A percentile compares a stretch with the other conserved stretches of the same genome.
These are phyloP conservation scores for Capronia epimyces DNA, from an alignment of 2,329 filamentous ascomycete species.

Conservation along the genomic window DNA sequence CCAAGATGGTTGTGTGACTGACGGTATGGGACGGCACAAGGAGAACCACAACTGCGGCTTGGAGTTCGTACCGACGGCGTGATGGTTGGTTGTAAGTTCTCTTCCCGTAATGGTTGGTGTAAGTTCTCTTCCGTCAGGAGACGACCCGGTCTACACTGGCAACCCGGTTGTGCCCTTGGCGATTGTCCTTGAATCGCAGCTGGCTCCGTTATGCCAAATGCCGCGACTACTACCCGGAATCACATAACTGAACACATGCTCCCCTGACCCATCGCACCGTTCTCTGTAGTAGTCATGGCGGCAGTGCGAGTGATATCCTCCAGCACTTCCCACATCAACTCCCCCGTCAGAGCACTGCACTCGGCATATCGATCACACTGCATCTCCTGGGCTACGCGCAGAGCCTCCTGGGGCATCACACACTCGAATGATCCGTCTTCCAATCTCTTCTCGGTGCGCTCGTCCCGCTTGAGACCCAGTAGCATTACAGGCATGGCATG, in stretches of 20 bases:
- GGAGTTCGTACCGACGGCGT: too few relatives aligned
- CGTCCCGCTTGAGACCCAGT: constrained; percentile 55
- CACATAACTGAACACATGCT: constrained; percentile 40
- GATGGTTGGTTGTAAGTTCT: too few relatives aligned
- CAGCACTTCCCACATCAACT: constrained; percentile 54
- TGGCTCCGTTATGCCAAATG: too few relatives aligned
- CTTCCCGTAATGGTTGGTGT: too few relatives aligned
- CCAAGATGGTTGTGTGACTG: too few relatives aligned
- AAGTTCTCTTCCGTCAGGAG: too few relatives aligned
- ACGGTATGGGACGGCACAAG: too few relatives aligned
- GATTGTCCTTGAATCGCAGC: too few relatives aligned
- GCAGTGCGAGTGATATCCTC: constrained; percentile 56
- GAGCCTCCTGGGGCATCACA: constrained; percentile 42
- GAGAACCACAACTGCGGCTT: too few relatives aligned
- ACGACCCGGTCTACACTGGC: too few relatives aligned
- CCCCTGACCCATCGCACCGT: constrained; percentile 46
- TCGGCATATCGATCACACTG: constrained; percentile 59
- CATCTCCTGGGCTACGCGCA: constrained; percentile 55
- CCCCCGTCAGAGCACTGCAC: constrained; percentile 57
- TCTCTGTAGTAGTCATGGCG: constrained; percentile 53
- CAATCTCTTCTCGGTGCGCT: constrained; percentile 20
- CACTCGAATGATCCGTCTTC: constrained; percentile 31
- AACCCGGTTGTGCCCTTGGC: too few relatives aligned
- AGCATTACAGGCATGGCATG: constrained; percentile 53
- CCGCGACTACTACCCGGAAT: constrained; percentile 19